These are phyloP conservation scores for Cocos nucifera DNA, from an alignment of 176 grass and related monocot species.

Conservation along the genomic window DNA sequence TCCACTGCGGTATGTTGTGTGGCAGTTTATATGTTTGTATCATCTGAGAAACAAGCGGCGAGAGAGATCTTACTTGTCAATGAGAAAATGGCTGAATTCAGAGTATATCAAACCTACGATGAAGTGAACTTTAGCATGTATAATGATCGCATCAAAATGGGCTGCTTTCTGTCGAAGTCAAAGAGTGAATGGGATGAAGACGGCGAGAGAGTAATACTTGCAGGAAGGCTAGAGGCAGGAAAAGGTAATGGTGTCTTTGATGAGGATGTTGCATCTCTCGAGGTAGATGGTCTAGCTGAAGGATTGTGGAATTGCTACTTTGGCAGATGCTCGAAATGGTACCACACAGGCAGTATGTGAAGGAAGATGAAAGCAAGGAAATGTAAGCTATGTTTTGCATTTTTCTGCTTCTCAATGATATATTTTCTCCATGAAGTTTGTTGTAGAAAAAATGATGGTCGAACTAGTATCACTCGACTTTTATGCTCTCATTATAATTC, in stretches of 20 bases:
- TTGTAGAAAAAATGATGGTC: no score
- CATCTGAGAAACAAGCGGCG: constrained; percentile 18
- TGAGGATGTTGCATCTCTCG: constrained; percentile 34
- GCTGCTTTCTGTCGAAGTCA: constrained; percentile 35
- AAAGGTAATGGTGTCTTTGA: constrained; percentile 6
- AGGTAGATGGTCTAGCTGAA: constrained; percentile 36
- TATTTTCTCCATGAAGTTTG: no score
- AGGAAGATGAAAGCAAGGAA: neutral
- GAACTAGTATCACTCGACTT: no score
- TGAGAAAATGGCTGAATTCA: constrained; percentile 19
- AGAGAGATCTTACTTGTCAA: constrained; percentile 33
- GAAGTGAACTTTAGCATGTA: constrained; percentile 38
- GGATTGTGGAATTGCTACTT: constrained; percentile 53
- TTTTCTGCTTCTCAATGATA: no score
- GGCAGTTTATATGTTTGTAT: constrained; percentile 21
- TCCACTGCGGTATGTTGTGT: constrained; percentile 40
- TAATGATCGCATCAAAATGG: constrained; percentile 11
- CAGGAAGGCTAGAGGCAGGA: constrained; percentile 29
- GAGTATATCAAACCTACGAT: constrained; percentile 34
- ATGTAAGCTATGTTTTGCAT: no score
- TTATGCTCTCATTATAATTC: no score
- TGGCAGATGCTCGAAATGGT: constrained; percentile 50
- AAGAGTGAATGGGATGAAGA: constrained; percentile 8
- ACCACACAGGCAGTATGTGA: constrained; percentile 9
- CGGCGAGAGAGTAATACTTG: constrained; percentile 35